Conservation (phyloP, 345 rosid genomes). For the Melaleuca alternifolia region DNA sequence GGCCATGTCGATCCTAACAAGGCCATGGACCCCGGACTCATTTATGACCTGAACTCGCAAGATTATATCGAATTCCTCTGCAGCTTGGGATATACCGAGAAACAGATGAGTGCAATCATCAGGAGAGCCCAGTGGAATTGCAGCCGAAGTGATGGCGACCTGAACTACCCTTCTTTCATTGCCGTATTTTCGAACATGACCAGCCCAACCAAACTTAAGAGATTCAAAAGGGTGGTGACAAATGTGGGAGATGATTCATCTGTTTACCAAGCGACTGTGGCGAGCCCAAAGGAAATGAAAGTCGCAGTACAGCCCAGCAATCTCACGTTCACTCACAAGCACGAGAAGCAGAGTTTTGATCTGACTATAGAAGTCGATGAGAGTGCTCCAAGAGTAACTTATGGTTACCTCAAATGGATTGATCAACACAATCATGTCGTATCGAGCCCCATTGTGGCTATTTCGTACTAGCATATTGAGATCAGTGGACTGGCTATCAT, state of each 20-base stretch:
- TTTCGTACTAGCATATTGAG: neutral
- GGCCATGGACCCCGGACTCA: conserved; percentile 39
- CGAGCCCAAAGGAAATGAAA: conserved; percentile 3
- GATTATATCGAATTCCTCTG: conserved; percentile 32
- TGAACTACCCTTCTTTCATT: neutral
- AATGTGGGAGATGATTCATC: conserved; percentile 15
- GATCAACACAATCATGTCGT: conserved; percentile 12
- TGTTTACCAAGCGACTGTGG: conserved; percentile 4
- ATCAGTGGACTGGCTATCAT: neutral
- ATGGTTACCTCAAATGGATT: conserved; percentile 27
- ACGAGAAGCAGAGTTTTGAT: neutral
- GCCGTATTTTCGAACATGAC: conserved; percentile 8
- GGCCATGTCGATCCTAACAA: conserved; percentile 29
- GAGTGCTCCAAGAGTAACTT: neutral
- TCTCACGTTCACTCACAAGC: conserved; percentile 4
- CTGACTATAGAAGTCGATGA: conserved; percentile 5
- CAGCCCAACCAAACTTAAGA: conserved; percentile 4
- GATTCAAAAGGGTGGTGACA: conserved; percentile 14
- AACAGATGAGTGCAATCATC: conserved; percentile 25
- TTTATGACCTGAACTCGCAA: conserved; percentile 19
- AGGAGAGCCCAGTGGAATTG: conserved; percentile 24
- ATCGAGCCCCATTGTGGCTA: neutral
- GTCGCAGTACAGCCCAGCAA: conserved; percentile 3
- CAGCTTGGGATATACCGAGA: conserved; percentile 13
- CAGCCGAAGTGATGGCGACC: neutral